A percentile compares a stretch with the other conserved stretches of the same genome.
These are phyloP conservation scores for Corylus americana DNA, from an alignment of 306 rosid species.

Conservation along the genomic window DNA sequence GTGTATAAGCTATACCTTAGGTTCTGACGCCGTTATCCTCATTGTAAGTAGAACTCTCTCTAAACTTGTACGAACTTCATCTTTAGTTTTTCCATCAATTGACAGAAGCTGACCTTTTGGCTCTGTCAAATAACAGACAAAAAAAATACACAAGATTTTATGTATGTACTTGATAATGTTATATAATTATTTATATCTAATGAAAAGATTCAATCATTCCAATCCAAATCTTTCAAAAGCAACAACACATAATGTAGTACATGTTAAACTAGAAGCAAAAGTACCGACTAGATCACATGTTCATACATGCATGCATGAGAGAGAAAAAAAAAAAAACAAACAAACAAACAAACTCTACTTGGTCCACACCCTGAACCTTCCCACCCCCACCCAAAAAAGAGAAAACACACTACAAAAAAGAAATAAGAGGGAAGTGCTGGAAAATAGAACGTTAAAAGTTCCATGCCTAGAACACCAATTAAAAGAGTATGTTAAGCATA, in stretches of 20 bases:
- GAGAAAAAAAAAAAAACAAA: too few relatives aligned
- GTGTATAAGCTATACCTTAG: conserved; percentile 63
- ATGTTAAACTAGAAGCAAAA: not conserved
- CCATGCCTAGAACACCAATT: not conserved
- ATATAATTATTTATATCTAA: not conserved
- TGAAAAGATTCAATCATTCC: not conserved
- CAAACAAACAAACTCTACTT: too few relatives aligned
- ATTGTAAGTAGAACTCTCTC: conserved; percentile 94
- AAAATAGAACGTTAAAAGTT: too few relatives aligned
- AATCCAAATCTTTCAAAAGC: not conserved
- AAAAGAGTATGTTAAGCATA: not conserved
- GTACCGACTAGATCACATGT: not conserved
- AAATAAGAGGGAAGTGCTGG: too few relatives aligned
- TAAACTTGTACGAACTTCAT: conserved; percentile 81
- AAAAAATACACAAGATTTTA: conserved; percentile 2
- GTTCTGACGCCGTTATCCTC: conserved; percentile 86
- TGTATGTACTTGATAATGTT: not conserved
- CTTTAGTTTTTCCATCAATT: conserved; percentile 92
- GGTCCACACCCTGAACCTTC: too few relatives aligned
- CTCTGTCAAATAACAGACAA: conserved; percentile 47
- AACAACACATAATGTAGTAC: not conserved
- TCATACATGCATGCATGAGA: not conserved
- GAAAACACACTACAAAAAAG: too few relatives aligned
- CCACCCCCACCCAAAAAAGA: too few relatives aligned
- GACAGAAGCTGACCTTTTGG: conserved; percentile 95